phyloP scores from a whole-genome alignment of 495 filamentous ascomycete species.

The Neurospora sp. region DNA sequence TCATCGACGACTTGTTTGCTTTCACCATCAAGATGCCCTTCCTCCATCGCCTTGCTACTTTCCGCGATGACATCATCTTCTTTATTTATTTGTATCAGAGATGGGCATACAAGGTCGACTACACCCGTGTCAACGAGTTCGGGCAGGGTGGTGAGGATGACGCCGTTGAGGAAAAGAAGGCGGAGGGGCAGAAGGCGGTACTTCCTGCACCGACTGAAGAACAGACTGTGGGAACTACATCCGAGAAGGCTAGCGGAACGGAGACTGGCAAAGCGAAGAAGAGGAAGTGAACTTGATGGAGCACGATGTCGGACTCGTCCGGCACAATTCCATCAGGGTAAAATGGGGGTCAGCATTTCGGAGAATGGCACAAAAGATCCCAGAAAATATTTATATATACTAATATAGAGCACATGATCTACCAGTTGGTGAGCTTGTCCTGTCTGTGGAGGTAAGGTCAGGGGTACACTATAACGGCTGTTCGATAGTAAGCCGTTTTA shows the following conservation, averaged over 20 bases:
- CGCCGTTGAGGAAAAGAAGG: slow-evolving; percentile 42
- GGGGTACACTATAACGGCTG: not conserved
- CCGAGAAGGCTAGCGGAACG: slow-evolving; percentile 31
- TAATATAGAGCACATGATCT: not conserved
- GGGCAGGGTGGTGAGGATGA: slow-evolving; percentile 91
- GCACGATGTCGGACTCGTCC: not conserved
- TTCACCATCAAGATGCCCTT: slow-evolving; percentile 99
- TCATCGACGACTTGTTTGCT: slow-evolving; percentile 67
- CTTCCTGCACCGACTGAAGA: slow-evolving; percentile 3
- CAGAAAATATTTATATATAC: not conserved
- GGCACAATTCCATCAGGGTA: not conserved
- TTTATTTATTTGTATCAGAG: slow-evolving; percentile 97
- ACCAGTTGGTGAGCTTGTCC: not conserved
- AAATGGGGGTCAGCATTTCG: not conserved
- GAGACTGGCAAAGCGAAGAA: slow-evolving; percentile 37
- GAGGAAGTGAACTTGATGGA: slow-evolving; percentile 28
- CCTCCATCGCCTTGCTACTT: slow-evolving; percentile 85
- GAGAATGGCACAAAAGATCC: not conserved
- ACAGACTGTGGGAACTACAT: slow-evolving; percentile 10
- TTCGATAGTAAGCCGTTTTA: not conserved
- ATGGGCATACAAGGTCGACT: slow-evolving; percentile 88
- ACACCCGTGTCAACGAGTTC: slow-evolving; percentile 90
- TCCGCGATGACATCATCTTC: slow-evolving; percentile 95
- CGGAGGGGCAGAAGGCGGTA: slow-evolving; percentile 16
- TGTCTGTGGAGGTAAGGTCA: not conserved